A percentile compares a stretch with the other conserved stretches of the same genome.
Conservation (phyloP, 345 rosid species). For the Ricinus communis region DNA sequence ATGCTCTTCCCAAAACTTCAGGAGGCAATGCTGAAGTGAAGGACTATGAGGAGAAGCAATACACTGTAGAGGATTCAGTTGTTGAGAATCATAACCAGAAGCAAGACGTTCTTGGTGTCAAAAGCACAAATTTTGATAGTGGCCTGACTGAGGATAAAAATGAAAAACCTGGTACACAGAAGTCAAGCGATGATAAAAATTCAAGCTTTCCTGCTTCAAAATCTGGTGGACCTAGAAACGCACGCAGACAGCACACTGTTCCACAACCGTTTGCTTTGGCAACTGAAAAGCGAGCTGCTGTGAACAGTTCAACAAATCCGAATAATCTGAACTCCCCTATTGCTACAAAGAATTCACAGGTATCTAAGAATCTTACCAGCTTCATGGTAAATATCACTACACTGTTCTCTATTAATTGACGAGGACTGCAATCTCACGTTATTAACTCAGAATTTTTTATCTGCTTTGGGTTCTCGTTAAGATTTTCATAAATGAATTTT, state of each 20-base stretch:
- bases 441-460: background rate
- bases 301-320: constrained; percentile 31
- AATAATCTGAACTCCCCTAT: constrained; percentile 41
- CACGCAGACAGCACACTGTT: constrained; percentile 28
- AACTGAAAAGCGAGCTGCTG: constrained; percentile 47
- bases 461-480: background rate
- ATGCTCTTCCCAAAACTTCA: constrained; percentile 49
- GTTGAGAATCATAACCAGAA: constrained; percentile 37
- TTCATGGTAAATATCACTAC: background rate
- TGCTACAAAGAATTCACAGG: constrained; percentile 58
- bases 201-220: constrained; percentile 36
- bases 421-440: background rate
- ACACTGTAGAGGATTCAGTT: constrained; percentile 34
- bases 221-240: constrained; percentile 31
- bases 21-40: constrained; percentile 42
- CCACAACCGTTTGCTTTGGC: constrained; percentile 54
- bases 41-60: constrained; percentile 60
- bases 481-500: background rate
- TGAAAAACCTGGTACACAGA: constrained; percentile 38
- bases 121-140: constrained; percentile 37
- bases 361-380: constrained; percentile 23
- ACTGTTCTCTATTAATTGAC: background rate
- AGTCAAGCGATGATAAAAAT: constrained; percentile 28
- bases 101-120: constrained; percentile 40
- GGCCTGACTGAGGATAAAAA: constrained; percentile 24